Percentiles rank a stretch among this genome's conserved stretches.
These are phyloP conservation scores for Ceratobasidium theobromae DNA, from an alignment of 1,284 basidiomycete genomes.

Conservation along the genomic window DNA sequence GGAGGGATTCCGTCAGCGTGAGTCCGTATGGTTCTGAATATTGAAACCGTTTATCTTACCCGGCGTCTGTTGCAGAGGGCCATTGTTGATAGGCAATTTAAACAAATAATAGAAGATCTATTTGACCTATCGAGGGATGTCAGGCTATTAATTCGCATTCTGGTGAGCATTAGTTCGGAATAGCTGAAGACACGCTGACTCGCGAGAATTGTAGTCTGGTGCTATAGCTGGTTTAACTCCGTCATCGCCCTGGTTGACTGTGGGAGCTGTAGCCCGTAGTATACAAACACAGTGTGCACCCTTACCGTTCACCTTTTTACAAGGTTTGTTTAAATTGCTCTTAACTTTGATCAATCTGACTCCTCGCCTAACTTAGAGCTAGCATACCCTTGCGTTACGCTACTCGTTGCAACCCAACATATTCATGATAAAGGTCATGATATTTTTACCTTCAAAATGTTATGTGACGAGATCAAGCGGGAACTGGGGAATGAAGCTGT, in stretches of 20 bases:
- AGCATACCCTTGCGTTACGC: slow-evolving; percentile 69
- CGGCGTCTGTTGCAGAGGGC: slow-evolving; percentile 3
- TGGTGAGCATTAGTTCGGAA: slow-evolving; percentile 3
- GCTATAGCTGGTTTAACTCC: slow-evolving; percentile 52
- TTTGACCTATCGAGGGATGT: slow-evolving; percentile 34
- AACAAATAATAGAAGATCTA: slow-evolving; percentile 19
- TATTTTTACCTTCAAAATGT: slow-evolving; percentile 75
- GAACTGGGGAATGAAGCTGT: slow-evolving; percentile 31
- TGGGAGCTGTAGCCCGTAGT: slow-evolving; percentile 45
- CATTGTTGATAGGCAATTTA: slow-evolving; percentile 4
- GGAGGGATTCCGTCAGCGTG: slow-evolving; percentile 61
- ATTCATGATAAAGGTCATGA: slow-evolving; percentile 65
- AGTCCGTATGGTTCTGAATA: slow-evolving; percentile 43
- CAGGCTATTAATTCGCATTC: slow-evolving; percentile 32
- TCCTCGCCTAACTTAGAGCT: slow-evolving; percentile 49
- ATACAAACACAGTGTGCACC: slow-evolving; percentile 54
- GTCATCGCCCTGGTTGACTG: slow-evolving; percentile 55
- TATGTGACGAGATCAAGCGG: slow-evolving; percentile 60
- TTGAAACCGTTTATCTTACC: neutral
- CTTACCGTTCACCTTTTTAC: slow-evolving; percentile 52
- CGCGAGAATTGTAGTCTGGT: slow-evolving; percentile 48
- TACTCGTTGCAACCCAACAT: slow-evolving; percentile 70
- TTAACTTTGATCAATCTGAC: neutral
- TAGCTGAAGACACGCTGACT: neutral
- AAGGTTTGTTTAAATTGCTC: slow-evolving; percentile 48